Base-by-base conservation (phyloP, 441 rosid genomes). In the Aquilaria agallochum region DNA sequence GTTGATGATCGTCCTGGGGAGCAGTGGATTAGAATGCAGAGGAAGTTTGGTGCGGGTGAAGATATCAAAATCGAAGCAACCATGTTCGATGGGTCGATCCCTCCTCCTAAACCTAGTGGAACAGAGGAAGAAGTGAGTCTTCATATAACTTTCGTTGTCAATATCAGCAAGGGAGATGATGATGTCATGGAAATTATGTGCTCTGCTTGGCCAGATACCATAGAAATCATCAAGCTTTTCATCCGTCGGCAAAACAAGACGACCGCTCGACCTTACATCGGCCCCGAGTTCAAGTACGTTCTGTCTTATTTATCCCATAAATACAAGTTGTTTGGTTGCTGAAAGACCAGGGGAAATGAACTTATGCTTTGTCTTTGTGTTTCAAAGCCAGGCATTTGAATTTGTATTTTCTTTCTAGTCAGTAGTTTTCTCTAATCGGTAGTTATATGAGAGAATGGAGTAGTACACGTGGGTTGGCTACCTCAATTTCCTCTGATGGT, bases 21-120 rank as follows among this genome's bases (percentile, higher is more conserved):
- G 75, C 94, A 83, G n/a, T 90, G 98, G 97, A 76, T 90, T 69
- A 80, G 74, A 63, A 61, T 90, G 83, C 74, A 55, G 54, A 81
- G 87, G 57, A 83, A 68, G 69, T 90, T 73, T 68, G 79, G 78
- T 12, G 85, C 69, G 11, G 78, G 66, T 9, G 96, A 90, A 72
- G 84, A 83, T 53, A 83, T 88, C 58, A 83, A 73, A 53, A 74
- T 92, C 14, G 98, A 90, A 77, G 96, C 86, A 46, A 92, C 94
- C 56, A 83, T 92, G 97, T 82, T 90, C 73, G 94, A 90, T 74
- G 89, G 73, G 61, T 81, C 83, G 4, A 36, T 81, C 67, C 86
- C 97, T 1, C 11, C 62, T 14, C 56, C 86, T 8, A 73, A 76
- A 64, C 58, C 79, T 13, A 76, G 61, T 1, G 63, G 54, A 20